These are phyloP conservation scores for Coccinonectria pachysandricola DNA, from an alignment of 2,329 filamentous ascomycete genomes.

Conservation along the genomic window DNA sequence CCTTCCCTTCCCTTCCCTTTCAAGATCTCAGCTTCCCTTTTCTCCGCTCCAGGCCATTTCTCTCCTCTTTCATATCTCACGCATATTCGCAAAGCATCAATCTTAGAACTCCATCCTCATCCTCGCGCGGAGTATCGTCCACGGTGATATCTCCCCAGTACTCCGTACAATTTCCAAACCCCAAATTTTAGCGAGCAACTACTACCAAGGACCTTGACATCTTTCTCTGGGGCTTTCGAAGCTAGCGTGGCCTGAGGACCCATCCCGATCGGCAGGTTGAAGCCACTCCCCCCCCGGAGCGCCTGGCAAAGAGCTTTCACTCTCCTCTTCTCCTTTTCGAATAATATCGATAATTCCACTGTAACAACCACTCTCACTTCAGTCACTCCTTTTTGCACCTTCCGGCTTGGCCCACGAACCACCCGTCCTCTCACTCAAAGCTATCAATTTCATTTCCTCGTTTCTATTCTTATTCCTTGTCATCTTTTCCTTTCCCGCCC, in stretches of 20 bases:
- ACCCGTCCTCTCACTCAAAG: too few relatives aligned
- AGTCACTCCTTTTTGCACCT: slow-evolving; percentile 30
- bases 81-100: too few relatives aligned
- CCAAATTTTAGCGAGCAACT: slow-evolving; percentile 1
- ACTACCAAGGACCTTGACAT: slow-evolving; percentile 10
- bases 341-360: slow-evolving; percentile 30
- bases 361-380: slow-evolving; percentile 28
- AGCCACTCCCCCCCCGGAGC: slow-evolving; percentile 20
- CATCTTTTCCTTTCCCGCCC: slow-evolving; percentile 9
- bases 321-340: slow-evolving; percentile 28
- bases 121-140: too few relatives aligned
- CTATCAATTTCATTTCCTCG: slow-evolving; percentile 4
- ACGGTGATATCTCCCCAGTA: too few relatives aligned
- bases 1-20: background rate
- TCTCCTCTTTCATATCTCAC: too few relatives aligned
- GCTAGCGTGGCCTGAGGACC: slow-evolving; percentile 22
- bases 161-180: background rate
- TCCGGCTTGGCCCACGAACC: too few relatives aligned
- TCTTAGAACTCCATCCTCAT: too few relatives aligned
- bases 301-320: slow-evolving; percentile 20
- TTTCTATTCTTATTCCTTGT: slow-evolving; percentile 6
- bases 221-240: too few relatives aligned
- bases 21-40: slow-evolving; percentile 3
- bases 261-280: slow-evolving; percentile 25
- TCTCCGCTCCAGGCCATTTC: slow-evolving; percentile 2